Conservation (phyloP, 306 rosid species). For the Cicer bijugum region DNA sequence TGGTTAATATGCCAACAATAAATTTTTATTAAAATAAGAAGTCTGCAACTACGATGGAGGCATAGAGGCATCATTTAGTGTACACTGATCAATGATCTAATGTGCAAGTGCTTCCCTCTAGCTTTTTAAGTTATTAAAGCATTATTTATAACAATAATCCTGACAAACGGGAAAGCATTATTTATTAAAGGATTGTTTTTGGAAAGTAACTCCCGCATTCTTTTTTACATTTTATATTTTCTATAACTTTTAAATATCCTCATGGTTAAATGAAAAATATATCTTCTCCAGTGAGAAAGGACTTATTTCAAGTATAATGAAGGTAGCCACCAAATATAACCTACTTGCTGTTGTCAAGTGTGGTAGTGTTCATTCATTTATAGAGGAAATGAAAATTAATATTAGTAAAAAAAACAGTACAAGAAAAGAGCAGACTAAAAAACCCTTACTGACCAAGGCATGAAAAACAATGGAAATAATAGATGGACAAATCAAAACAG, state of each 20-base stretch:
- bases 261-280: conserved; percentile 15
- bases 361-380: neutral
- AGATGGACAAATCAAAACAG: neutral
- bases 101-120: conserved; percentile 23
- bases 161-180: neutral
- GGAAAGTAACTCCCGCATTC: neutral
- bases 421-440: neutral
- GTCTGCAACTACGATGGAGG: conserved; percentile 2
- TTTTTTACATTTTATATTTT: conserved; percentile 20
- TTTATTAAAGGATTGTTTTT: conserved; percentile 2
- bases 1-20: conserved; percentile 28
- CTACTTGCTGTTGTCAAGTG: neutral
- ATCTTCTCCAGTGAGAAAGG: conserved; percentile 21
- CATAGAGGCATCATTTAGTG: neutral
- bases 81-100: neutral
- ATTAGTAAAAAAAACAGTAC: conserved; percentile 14
- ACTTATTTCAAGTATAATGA: conserved; percentile 10
- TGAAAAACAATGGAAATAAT: conserved; percentile 5
- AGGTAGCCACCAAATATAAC: conserved; percentile 22
- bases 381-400: conserved; percentile 14
- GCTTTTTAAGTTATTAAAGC: conserved; percentile 15
- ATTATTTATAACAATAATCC: conserved; percentile 3
- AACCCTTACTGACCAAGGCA: neutral
- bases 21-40: conserved; percentile 16
- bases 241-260: neutral